phyloP scores from a whole-genome alignment of 176 grass and related monocot genomes.

The Aegilops longissima region DNA sequence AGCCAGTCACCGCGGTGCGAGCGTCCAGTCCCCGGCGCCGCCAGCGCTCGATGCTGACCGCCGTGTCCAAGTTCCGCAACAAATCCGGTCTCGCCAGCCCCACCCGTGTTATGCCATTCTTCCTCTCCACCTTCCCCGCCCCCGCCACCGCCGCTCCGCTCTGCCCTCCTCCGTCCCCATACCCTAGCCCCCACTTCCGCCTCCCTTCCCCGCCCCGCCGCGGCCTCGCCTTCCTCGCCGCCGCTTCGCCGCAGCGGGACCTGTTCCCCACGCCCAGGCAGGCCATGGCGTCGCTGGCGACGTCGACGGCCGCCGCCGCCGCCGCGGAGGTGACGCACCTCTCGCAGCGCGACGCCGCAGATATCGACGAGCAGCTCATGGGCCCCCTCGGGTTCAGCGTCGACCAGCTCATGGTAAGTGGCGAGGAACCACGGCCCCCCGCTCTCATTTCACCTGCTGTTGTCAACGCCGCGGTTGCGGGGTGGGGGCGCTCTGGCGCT shows the following conservation, averaged over 20 bases:
- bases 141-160: neutral
- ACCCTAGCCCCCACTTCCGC: constrained; percentile 8
- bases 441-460: neutral
- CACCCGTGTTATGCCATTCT: constrained; percentile 40
- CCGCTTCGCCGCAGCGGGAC: neutral
- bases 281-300: constrained; percentile 42
- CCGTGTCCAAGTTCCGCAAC: constrained; percentile 10
- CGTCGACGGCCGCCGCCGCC: constrained; percentile 8
- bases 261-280: neutral
- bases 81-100: constrained; percentile 26
- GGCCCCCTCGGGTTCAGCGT: constrained; percentile 77
- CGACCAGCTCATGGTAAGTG: constrained; percentile 82
- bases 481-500: neutral
- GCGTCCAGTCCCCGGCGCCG: neutral
- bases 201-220: neutral
- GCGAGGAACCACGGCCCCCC: neutral
- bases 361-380: constrained; percentile 95
- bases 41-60: constrained; percentile 33
- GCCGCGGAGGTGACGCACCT: constrained; percentile 58
- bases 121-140: neutral
- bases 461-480: neutral
- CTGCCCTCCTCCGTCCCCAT: neutral
- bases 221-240: neutral
- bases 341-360: constrained; percentile 59
- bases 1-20: neutral